Conservation (phyloP, 2,329 filamentous ascomycete species). For the Epichloe bromicola region DNA sequence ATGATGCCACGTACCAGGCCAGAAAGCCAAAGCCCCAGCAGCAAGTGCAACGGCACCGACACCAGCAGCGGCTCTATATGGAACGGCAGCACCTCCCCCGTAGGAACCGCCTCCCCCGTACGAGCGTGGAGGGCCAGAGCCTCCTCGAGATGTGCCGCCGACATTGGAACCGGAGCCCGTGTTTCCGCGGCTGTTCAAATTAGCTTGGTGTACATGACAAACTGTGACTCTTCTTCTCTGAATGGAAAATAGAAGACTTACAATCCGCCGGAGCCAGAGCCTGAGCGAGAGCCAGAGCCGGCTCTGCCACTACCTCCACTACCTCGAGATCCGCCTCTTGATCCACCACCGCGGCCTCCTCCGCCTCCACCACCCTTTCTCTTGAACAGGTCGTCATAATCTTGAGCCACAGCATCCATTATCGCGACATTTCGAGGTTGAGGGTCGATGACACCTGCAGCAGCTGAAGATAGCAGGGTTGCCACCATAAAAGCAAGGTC, state of each 20-base stretch:
- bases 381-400: slow-evolving; percentile 40
- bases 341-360: slow-evolving; percentile 30
- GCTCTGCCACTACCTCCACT: slow-evolving; percentile 12
- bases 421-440: slow-evolving; percentile 11
- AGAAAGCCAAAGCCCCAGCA: slow-evolving; percentile 38
- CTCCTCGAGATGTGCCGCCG: slow-evolving; percentile 41
- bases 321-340: slow-evolving; percentile 2
- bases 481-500: slow-evolving; percentile 4
- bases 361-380: slow-evolving; percentile 45
- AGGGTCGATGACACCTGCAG: slow-evolving; percentile 7
- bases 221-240: background rate
- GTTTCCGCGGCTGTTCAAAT: slow-evolving; percentile 16
- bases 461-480: slow-evolving; percentile 3
- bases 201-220: background rate
- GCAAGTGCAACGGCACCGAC: slow-evolving; percentile 39
- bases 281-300: slow-evolving; percentile 1
- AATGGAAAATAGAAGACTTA: background rate
- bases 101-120: slow-evolving; percentile 56
- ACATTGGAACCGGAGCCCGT: slow-evolving; percentile 19
- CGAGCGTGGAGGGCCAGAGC: slow-evolving; percentile 41
- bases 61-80: slow-evolving; percentile 44
- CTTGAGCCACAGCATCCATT: slow-evolving; percentile 12
- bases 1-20: slow-evolving; percentile 53
- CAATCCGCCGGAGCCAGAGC: slow-evolving; percentile 7
- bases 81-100: slow-evolving; percentile 49